phyloP scores from a whole-genome alignment of 2,329 filamentous ascomycete genomes.

The Zymoseptoria brevis region DNA sequence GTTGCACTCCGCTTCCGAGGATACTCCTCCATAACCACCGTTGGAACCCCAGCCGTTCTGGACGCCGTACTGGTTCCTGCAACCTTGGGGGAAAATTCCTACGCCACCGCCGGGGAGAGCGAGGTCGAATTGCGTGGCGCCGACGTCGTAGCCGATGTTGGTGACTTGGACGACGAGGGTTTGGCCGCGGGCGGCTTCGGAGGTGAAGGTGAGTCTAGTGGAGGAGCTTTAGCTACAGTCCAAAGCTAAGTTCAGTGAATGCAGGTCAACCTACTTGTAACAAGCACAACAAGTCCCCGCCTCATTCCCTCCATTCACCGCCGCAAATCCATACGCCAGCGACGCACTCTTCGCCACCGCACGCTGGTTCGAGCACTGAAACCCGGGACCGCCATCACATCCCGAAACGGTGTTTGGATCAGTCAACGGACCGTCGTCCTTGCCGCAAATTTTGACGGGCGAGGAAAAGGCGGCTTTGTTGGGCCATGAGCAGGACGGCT shows the following conservation, averaged over 20 bases:
- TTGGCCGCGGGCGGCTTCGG: constrained; percentile 49
- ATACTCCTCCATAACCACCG: constrained; percentile 21
- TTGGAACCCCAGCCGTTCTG: constrained; percentile 30
- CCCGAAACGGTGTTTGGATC: constrained; percentile 43
- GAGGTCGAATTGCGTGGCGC: constrained; percentile 53
- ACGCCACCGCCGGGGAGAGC: constrained; percentile 46
- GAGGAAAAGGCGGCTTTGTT: constrained; percentile 47
- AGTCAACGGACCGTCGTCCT: constrained; percentile 47
- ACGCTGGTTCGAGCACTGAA: constrained; percentile 54
- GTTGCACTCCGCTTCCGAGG: constrained; percentile 46
- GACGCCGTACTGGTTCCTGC: constrained; percentile 33
- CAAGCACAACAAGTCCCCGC: constrained; percentile 59
- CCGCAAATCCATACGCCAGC: constrained; percentile 57
- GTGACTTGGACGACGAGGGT: constrained; percentile 57
- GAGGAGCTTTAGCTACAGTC: too few species aligned
- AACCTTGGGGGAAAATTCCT: constrained; percentile 36
- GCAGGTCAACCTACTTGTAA: constrained; percentile 38
- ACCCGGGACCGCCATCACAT: constrained; percentile 52
- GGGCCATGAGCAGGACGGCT: constrained; percentile 57
- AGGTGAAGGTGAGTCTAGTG: too few species aligned
- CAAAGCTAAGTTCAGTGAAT: too few species aligned
- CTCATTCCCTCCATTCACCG: constrained; percentile 51
- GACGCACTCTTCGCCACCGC: constrained; percentile 54
- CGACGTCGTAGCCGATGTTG: constrained; percentile 54
- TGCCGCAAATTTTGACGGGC: constrained; percentile 49